These are phyloP conservation scores for Fusarium drepaniforme DNA, from an alignment of 2,329 filamentous ascomycete species.

Conservation along the genomic window DNA sequence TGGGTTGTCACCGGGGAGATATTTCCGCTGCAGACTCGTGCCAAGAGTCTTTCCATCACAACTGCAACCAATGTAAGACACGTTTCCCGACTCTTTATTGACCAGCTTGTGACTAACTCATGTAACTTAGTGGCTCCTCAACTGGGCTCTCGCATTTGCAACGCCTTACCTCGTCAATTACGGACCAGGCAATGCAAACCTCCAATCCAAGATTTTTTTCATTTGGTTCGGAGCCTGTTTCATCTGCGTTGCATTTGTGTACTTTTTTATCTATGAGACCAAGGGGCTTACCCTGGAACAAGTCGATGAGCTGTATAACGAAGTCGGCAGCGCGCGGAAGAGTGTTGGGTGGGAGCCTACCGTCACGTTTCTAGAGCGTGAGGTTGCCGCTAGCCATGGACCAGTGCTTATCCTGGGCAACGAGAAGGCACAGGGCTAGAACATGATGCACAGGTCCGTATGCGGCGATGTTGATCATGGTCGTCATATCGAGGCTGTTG, in stretches of 20 bases:
- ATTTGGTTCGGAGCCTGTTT: constrained; percentile 72
- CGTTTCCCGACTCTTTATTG: background rate
- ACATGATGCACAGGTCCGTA: background rate
- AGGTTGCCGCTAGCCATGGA: background rate
- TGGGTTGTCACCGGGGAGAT: constrained; percentile 82
- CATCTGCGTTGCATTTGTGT: constrained; percentile 67
- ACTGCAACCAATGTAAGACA: constrained; percentile 71
- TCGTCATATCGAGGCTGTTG: background rate
- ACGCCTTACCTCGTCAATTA: constrained; percentile 86
- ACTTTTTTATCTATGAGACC: constrained; percentile 76
- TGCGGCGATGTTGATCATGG: too few relatives aligned
- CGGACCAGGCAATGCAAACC: constrained; percentile 52
- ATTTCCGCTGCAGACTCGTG: constrained; percentile 73
- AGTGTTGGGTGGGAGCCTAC: constrained; percentile 45
- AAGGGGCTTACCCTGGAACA: constrained; percentile 81
- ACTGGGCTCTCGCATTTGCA: constrained; percentile 77
- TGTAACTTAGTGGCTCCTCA: constrained; percentile 68
- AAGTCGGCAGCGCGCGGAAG: constrained; percentile 55
- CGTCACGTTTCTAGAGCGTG: background rate
- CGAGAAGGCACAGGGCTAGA: background rate
- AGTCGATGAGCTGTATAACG: constrained; percentile 73
- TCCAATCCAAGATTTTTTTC: constrained; percentile 68
- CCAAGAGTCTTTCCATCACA: constrained; percentile 73
- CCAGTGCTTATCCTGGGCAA: background rate
- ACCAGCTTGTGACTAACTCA: background rate